phyloP scores from a whole-genome alignment of 2,329 filamentous ascomycete genomes.

The Elsinoe fawcettii region DNA sequence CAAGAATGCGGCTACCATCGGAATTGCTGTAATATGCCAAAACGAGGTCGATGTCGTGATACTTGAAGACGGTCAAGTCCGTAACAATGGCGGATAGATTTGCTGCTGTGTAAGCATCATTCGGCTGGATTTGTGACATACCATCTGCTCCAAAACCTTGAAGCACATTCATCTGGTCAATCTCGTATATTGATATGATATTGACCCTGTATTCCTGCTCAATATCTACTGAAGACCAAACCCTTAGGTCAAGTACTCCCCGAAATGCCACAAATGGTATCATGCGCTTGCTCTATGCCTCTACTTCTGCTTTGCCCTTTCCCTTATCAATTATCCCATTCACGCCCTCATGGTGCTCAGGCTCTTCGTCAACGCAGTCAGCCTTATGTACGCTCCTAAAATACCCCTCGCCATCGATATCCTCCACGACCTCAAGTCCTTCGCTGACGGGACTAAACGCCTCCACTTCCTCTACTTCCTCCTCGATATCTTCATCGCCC shows the following conservation, averaged over 20 bases:
- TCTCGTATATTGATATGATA: too few relatives aligned
- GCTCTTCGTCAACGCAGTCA: background rate
- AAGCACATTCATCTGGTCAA: too few relatives aligned
- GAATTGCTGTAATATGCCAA: too few relatives aligned
- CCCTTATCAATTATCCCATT: background rate
- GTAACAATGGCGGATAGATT: background rate
- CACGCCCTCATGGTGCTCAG: background rate
- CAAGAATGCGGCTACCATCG: background rate
- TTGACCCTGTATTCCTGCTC: background rate
- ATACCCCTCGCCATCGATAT: constrained; percentile 20
- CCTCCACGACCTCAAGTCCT: constrained; percentile 28
- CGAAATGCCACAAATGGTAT: constrained; percentile 5
- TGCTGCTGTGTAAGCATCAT: too few relatives aligned
- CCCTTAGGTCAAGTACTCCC: background rate
- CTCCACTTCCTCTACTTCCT: constrained; percentile 51
- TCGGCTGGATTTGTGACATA: too few relatives aligned
- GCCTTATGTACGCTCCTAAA: constrained; percentile 11
- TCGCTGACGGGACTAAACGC: constrained; percentile 46
- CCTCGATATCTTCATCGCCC: constrained; percentile 15
- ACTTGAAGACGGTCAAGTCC: background rate
- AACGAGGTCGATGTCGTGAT: background rate
- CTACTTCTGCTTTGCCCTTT: background rate
- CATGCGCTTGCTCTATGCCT: background rate
- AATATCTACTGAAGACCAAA: background rate
- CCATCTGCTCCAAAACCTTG: too few relatives aligned